These are phyloP conservation scores for Apostasia ramifera DNA, from an alignment of 106 monocot species.

Conservation along the genomic window DNA sequence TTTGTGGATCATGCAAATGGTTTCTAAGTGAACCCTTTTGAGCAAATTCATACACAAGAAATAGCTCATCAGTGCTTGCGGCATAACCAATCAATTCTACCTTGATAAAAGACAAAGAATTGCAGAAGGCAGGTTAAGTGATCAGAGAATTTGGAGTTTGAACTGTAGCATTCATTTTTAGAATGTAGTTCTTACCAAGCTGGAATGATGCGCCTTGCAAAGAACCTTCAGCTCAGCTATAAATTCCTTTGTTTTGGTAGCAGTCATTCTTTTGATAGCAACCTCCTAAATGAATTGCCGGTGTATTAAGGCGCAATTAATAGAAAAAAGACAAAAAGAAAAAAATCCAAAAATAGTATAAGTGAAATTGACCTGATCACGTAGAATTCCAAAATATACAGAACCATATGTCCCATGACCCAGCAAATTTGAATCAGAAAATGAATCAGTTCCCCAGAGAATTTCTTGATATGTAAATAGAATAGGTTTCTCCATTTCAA, in stretches of 20 bases:
- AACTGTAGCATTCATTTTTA: background rate
- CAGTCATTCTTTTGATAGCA: slow-evolving; percentile 95
- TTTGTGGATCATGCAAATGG: slow-evolving; percentile 94
- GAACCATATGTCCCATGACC: slow-evolving; percentile 96
- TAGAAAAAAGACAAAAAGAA: background rate
- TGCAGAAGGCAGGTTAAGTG: slow-evolving; percentile 9
- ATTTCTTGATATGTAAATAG: slow-evolving; percentile 83
- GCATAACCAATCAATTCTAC: slow-evolving; percentile 99
- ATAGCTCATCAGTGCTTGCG: slow-evolving; percentile 75
- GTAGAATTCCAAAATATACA: slow-evolving; percentile 88
- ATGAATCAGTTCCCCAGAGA: slow-evolving; percentile 60
- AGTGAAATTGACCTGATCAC: slow-evolving; percentile 67
- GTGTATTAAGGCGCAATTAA: background rate
- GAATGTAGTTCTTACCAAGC: slow-evolving; percentile 54
- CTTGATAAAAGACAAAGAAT: slow-evolving; percentile 70
- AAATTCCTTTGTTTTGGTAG: slow-evolving; percentile 95
- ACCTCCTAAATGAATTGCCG: slow-evolving; percentile 59
- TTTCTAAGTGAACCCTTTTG: slow-evolving; percentile 89
- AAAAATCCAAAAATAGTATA: slow-evolving; percentile 1
- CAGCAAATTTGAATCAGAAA: slow-evolving; percentile 88
- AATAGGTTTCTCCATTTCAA: slow-evolving; percentile 90
- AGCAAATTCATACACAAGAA: slow-evolving; percentile 94
- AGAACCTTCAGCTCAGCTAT: slow-evolving; percentile 89
- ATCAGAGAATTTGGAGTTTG: background rate
- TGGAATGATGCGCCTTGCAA: slow-evolving; percentile 97